Evolutionary conservation across 257 asterid species (phyloP).

Genomic region (Solanum paucissectum): DNA sequence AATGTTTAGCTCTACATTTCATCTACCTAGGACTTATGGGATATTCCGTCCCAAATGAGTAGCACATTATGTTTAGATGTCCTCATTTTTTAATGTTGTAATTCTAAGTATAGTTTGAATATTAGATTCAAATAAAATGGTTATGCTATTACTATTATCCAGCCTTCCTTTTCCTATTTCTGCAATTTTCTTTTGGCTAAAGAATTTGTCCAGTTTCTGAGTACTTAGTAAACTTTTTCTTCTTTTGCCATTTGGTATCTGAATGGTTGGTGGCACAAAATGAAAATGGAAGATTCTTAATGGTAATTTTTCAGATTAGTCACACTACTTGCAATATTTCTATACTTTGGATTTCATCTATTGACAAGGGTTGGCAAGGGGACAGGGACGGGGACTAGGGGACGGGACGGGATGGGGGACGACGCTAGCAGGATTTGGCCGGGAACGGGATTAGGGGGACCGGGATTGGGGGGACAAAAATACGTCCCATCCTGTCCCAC

Average conservation of each 20-base stretch:
- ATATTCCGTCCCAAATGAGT: not conserved
- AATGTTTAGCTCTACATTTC: not conserved
- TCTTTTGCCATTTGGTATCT: not conserved
- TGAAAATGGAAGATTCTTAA: no score
- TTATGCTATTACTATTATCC: not conserved
- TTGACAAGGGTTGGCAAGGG: no score
- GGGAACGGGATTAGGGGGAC: no score
- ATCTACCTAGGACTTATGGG: not conserved
- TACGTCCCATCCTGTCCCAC: no score
- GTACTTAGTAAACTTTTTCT: not conserved
- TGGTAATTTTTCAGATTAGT: no score
- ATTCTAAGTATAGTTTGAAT: not conserved
- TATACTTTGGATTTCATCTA: no score
- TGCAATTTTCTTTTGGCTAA: not conserved
- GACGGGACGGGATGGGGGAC: no score
- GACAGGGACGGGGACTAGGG: no score
- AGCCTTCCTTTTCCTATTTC: not conserved
- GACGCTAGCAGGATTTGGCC: no score
- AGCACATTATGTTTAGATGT: not conserved
- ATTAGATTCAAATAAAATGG: not conserved
- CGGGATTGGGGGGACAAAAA: no score
- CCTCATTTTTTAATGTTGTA: not conserved
- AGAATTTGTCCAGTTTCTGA: not conserved
- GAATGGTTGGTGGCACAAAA: not conserved
- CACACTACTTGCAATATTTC: no score